These are phyloP conservation scores for Straminergon stramineum DNA, from an alignment of 225 moss, liverwort and hornwort species.

Conservation along the genomic window DNA sequence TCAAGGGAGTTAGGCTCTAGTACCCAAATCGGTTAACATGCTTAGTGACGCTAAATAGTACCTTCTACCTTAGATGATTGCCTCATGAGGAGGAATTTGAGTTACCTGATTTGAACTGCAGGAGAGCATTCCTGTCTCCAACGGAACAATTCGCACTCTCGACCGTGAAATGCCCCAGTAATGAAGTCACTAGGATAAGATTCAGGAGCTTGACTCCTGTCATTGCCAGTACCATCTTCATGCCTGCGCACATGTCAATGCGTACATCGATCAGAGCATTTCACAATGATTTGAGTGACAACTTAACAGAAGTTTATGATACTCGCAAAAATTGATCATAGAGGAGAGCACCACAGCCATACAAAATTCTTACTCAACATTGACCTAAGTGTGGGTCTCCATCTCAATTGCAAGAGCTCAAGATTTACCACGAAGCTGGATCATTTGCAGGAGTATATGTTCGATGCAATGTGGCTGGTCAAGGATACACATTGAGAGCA, in stretches of 20 bases:
- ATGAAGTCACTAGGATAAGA: background rate
- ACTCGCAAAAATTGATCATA: background rate
- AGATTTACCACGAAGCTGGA: background rate
- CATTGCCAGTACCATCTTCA: background rate
- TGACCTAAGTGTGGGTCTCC: background rate
- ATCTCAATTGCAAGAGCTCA: background rate
- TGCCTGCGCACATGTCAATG: background rate
- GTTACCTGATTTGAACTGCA: constrained; percentile 43
- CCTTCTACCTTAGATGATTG: background rate
- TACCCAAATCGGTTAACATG: background rate
- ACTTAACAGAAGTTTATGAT: background rate
- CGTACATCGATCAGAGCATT: background rate
- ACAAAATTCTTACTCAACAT: background rate
- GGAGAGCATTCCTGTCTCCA: constrained; percentile 30
- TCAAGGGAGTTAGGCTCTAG: background rate
- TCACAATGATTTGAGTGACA: background rate
- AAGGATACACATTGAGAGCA: background rate
- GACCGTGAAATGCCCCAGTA: constrained; percentile 3
- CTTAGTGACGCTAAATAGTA: background rate
- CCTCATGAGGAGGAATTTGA: background rate
- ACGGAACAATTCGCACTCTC: constrained; percentile 10
- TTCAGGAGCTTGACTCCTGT: background rate
- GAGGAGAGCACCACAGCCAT: background rate
- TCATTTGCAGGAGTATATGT: background rate
- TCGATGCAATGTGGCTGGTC: background rate